These are phyloP conservation scores for Chrysoporthe cubensis DNA, from an alignment of 2,329 filamentous ascomycete genomes.

Conservation along the genomic window DNA sequence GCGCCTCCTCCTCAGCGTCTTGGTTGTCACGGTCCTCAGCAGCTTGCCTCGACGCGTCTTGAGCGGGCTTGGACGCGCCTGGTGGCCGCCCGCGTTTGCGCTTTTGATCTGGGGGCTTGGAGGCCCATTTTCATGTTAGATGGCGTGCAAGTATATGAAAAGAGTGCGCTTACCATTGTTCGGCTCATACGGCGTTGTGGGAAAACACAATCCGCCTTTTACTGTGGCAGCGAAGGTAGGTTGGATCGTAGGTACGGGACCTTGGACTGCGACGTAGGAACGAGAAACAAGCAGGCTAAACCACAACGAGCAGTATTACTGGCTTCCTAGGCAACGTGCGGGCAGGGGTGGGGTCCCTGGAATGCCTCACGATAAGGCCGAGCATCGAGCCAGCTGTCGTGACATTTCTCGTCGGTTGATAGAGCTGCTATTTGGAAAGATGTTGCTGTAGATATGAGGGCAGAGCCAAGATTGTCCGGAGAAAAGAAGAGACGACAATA, in stretches of 20 bases:
- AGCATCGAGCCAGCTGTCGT: background rate
- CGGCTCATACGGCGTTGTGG: constrained; percentile 1
- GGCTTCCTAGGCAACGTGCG: constrained; percentile 25
- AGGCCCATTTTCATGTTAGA: constrained; percentile 31
- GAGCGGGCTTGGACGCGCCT: constrained; percentile 31
- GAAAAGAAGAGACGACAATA: background rate
- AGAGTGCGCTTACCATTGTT: constrained; percentile 31
- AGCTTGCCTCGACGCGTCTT: constrained; percentile 32
- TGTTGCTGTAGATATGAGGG: background rate
- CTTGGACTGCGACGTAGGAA: background rate
- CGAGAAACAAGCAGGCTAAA: constrained; percentile 20
- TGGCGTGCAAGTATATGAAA: background rate
- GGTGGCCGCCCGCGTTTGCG: constrained; percentile 41
- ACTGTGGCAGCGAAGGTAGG: background rate
- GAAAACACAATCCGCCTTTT: background rate
- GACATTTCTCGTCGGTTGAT: background rate
- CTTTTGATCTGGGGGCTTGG: constrained; percentile 37
- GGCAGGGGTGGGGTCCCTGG: constrained; percentile 20
- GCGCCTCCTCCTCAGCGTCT: constrained; percentile 19
- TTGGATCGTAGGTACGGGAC: background rate
- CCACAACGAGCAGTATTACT: constrained; percentile 21
- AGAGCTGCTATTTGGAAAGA: background rate
- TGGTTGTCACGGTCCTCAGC: constrained; percentile 20
- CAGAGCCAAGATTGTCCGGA: background rate
- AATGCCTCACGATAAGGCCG: background rate